Evolutionary conservation across 2,329 filamentous ascomycete genomes (phyloP).

Genomic region (Remersonia thermophila): DNA sequence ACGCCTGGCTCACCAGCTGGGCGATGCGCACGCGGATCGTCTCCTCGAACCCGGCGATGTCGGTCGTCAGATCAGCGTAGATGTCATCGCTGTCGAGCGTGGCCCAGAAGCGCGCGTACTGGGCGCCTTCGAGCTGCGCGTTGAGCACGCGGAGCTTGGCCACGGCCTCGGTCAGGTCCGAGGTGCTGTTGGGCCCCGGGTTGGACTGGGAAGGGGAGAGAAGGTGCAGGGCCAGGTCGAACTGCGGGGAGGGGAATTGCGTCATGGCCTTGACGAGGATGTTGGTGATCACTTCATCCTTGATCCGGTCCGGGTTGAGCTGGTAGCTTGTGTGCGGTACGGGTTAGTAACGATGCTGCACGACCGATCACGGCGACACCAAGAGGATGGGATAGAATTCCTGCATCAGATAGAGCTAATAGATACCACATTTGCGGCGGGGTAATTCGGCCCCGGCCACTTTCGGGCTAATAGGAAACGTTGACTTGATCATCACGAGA

Average conservation of each 20-base stretch:
- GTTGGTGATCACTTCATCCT: conserved; percentile 96
- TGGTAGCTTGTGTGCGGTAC: conserved; percentile 63
- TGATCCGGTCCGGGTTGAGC: conserved; percentile 96
- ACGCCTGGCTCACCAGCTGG: conserved; percentile 69
- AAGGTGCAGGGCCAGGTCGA: conserved; percentile 85
- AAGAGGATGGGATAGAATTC: conserved; percentile 8
- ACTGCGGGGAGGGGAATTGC: conserved; percentile 92
- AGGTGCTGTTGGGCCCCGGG: conserved; percentile 46
- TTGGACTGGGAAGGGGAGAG: conserved; percentile 73
- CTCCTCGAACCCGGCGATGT: conserved; percentile 92
- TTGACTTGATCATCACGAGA: conserved; percentile 66
- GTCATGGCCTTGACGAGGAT: conserved; percentile 96
- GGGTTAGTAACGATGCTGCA: conserved; percentile 2
- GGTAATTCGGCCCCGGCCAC: conserved; percentile 39
- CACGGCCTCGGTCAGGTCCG: conserved; percentile 78
- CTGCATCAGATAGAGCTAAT: conserved; percentile 69
- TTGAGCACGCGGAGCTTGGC: conserved; percentile 76
- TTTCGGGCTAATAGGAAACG: conserved; percentile 99
- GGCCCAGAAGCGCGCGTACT: conserved; percentile 88
- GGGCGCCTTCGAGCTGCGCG: conserved; percentile 75
- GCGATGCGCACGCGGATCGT: conserved; percentile 83
- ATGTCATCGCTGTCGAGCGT: conserved; percentile 88
- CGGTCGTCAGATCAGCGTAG: conserved; percentile 88
- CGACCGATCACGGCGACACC: neutral
- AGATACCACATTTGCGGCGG: conserved; percentile 53